These are phyloP conservation scores for Candida sp. DNA, from an alignment of 1,139 yeast genomes.

Conservation along the genomic window DNA sequence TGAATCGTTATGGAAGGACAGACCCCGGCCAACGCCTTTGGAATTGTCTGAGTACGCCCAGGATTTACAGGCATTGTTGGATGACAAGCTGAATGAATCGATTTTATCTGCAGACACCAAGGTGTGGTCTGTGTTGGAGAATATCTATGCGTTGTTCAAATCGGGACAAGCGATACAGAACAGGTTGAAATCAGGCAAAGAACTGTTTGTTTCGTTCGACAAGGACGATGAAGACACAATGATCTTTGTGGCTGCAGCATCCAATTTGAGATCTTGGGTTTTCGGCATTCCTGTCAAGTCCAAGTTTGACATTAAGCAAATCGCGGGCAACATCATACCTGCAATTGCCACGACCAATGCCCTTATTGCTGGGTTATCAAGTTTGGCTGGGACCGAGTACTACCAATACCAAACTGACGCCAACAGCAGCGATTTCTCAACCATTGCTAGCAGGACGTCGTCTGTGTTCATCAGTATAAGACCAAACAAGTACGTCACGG, in stretches of 20 bases:
- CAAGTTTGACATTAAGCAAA: slow-evolving; percentile 88
- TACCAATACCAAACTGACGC: slow-evolving; percentile 30
- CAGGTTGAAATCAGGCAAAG: slow-evolving; percentile 46
- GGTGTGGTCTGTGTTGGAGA: slow-evolving; percentile 67
- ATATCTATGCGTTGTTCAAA: slow-evolving; percentile 60
- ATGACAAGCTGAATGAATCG: slow-evolving; percentile 15
- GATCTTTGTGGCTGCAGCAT: slow-evolving; percentile 85
- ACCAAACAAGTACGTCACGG: slow-evolving; percentile 69
- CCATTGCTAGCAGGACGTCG: slow-evolving; percentile 33
- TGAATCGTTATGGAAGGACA: slow-evolving; percentile 79
- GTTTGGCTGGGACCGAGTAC: slow-evolving; percentile 68
- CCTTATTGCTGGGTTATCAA: slow-evolving; percentile 88
- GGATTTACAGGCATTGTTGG: slow-evolving; percentile 18
- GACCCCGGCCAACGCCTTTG: slow-evolving; percentile 72
- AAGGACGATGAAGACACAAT: slow-evolving; percentile 95
- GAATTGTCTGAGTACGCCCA: slow-evolving; percentile 24
- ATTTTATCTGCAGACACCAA: slow-evolving; percentile 58
- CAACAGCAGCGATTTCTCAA: slow-evolving; percentile 12
- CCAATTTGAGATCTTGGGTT: slow-evolving; percentile 78
- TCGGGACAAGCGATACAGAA: slow-evolving; percentile 54
- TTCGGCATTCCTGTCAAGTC: slow-evolving; percentile 77
- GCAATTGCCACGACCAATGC: slow-evolving; percentile 99
- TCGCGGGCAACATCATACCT: slow-evolving; percentile 98
- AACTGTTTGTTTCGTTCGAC: slow-evolving; percentile 70
- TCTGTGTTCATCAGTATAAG: slow-evolving; percentile 66